Evolutionary conservation across 1,284 basidiomycete genomes (phyloP).

Genomic region (Ustilago loliicola): DNA sequence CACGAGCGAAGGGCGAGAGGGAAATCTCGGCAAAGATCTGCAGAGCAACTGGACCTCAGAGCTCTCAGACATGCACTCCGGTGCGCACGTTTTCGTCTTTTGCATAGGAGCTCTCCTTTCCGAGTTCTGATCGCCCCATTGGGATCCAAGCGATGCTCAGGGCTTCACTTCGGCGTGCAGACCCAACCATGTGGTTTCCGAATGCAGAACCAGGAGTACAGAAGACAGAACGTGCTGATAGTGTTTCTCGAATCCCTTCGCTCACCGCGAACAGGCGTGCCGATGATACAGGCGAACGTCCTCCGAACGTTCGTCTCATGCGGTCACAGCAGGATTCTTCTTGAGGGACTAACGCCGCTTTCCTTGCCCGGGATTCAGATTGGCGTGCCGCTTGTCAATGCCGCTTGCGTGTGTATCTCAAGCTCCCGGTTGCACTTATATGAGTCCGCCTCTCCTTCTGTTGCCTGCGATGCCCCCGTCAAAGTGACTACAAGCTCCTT

Average conservation of each 20-base stretch:
- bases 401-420: not conserved
- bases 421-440: no score
- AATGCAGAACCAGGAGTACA: not conserved
- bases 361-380: not conserved
- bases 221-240: not conserved
- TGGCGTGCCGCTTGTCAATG: not conserved
- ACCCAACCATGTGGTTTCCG: not conserved
- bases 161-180: not conserved
- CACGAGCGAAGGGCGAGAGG: not conserved
- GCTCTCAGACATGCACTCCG: not conserved
- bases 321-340: not conserved
- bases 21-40: constrained; percentile 1
- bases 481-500: no score
- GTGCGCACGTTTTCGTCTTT: not conserved
- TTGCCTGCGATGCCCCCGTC: no score
- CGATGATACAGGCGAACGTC: not conserved
- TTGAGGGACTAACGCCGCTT: not conserved
- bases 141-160: no score
- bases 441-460: no score
- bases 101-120: not conserved
- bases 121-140: no score
- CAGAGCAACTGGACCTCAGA: not conserved
- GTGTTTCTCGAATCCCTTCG: not conserved
- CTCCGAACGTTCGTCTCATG: not conserved
- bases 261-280: not conserved